Evolutionary conservation across 192 early-diverging fungal species (phyloP).

Genomic region (Backusella luteola): DNA sequence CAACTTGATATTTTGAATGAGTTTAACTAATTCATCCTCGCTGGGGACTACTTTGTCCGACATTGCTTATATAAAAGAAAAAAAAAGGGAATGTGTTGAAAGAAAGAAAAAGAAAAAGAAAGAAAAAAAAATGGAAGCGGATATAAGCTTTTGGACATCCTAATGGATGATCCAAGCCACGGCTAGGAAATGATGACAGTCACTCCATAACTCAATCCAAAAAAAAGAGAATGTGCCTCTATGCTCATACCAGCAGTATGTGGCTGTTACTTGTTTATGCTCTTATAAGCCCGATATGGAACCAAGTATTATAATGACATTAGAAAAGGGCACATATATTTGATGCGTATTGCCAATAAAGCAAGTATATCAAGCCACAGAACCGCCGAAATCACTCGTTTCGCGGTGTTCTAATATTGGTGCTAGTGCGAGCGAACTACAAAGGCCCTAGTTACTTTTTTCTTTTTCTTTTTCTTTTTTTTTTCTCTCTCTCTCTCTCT

Average conservation of each 20-base stretch:
- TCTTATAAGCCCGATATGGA: too few relatives aligned
- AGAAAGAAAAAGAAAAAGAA: neutral
- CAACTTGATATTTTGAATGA: conserved; percentile 46
- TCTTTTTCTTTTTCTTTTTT: neutral
- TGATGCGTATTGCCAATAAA: too few relatives aligned
- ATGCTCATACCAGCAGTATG: too few relatives aligned
- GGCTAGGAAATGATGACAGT: neutral
- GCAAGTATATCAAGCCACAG: neutral
- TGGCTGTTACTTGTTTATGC: too few relatives aligned
- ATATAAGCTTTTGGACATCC: neutral
- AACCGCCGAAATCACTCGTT: too few relatives aligned
- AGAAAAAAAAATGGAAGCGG: neutral
- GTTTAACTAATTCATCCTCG: conserved; percentile 34
- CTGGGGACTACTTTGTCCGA: conserved; percentile 25
- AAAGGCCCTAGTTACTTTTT: conserved; percentile 5
- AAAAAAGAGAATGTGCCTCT: too few relatives aligned
- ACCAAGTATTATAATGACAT: too few relatives aligned
- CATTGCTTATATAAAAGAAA: conserved; percentile 2
- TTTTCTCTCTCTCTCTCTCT: conserved; percentile 3
- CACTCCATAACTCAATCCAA: neutral
- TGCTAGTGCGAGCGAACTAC: neutral
- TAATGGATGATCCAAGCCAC: neutral
- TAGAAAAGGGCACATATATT: too few relatives aligned
- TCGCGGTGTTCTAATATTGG: too few relatives aligned
- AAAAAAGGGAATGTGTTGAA: neutral